phyloP scores from a whole-genome alignment of 2,329 filamentous ascomycete species.

The Nigrograna mackinnonii region DNA sequence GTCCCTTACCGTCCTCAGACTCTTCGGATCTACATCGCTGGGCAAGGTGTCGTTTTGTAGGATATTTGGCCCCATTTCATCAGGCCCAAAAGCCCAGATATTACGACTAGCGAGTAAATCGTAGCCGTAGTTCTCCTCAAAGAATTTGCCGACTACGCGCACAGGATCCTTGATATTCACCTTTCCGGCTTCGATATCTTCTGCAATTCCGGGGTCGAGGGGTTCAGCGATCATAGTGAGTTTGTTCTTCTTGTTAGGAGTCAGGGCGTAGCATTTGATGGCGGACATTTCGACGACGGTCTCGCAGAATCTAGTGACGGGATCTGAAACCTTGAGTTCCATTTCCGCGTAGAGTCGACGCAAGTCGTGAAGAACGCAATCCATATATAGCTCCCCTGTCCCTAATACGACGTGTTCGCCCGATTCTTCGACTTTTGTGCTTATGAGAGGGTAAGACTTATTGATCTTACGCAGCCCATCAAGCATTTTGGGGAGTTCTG shows the following conservation, averaged over 20 bases:
- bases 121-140: conserved; percentile 96
- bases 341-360: conserved; percentile 95
- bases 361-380: conserved; percentile 94
- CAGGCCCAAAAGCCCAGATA: conserved; percentile 98
- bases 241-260: conserved; percentile 99
- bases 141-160: conserved; percentile 92
- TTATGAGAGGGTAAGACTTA: conserved; percentile 94
- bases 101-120: conserved; percentile 91
- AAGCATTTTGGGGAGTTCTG: conserved; percentile 97
- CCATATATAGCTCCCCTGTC: conserved; percentile 99
- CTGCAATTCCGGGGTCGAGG: conserved; percentile 89
- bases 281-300: conserved; percentile 96
- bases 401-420: conserved; percentile 95
- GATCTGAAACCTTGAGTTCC: conserved; percentile 98
- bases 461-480: conserved; percentile 96
- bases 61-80: conserved; percentile 93
- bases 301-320: conserved; percentile 96
- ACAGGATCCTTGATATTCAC: conserved; percentile 93
- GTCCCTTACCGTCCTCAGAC: conserved; percentile 84
- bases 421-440: conserved; percentile 96
- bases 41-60: conserved; percentile 95
- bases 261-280: conserved; percentile 96
- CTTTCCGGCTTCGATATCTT: conserved; percentile 88
- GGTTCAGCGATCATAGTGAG: conserved; percentile 98
- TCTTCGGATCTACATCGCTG: conserved; percentile 91